A percentile compares a stretch with the other conserved stretches of the same genome.
phyloP scores from a whole-genome alignment of 306 rosid genomes.

The Cotoneaster glaucophyllus region DNA sequence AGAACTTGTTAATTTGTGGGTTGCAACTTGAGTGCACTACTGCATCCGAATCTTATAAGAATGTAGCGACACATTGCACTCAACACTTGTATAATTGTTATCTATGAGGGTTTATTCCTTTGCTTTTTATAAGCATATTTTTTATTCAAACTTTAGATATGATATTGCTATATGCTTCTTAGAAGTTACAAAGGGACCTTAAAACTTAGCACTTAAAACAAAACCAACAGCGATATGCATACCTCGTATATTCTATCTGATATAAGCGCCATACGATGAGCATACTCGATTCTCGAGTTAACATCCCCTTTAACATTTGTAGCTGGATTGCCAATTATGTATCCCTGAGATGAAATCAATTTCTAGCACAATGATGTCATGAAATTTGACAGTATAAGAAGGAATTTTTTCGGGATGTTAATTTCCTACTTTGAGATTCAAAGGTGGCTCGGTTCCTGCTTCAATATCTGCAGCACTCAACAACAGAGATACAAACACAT shows the following conservation, averaged over 20 bases:
- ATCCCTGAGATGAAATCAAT: neutral
- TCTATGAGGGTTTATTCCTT: neutral
- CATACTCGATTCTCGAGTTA: neutral
- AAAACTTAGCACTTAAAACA: neutral
- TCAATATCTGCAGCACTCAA: neutral
- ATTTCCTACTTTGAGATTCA: slow-evolving; percentile 7
- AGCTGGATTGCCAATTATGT: slow-evolving; percentile 5
- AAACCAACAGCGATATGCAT: neutral
- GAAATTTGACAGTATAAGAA: neutral
- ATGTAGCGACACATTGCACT: too few relatives aligned
- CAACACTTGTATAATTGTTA: too few relatives aligned
- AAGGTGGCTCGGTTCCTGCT: neutral
- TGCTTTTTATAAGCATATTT: neutral
- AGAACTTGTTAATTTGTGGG: neutral
- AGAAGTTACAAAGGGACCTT: too few relatives aligned
- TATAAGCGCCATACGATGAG: slow-evolving; percentile 1
- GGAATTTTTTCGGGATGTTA: neutral
- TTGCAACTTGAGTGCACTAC: too few relatives aligned
- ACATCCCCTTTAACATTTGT: neutral
- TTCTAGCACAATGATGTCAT: neutral
- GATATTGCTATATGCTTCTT: too few relatives aligned
- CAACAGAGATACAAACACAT: neutral
- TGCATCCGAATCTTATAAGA: too few relatives aligned
- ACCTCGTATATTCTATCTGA: slow-evolving; percentile 12
- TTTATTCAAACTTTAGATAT: too few relatives aligned